Evolutionary conservation across 2,329 filamentous ascomycete species (phyloP), one percentile per base, ranked within the genome.

Genomic region (Purpureocillium takamizusanense): DNA sequence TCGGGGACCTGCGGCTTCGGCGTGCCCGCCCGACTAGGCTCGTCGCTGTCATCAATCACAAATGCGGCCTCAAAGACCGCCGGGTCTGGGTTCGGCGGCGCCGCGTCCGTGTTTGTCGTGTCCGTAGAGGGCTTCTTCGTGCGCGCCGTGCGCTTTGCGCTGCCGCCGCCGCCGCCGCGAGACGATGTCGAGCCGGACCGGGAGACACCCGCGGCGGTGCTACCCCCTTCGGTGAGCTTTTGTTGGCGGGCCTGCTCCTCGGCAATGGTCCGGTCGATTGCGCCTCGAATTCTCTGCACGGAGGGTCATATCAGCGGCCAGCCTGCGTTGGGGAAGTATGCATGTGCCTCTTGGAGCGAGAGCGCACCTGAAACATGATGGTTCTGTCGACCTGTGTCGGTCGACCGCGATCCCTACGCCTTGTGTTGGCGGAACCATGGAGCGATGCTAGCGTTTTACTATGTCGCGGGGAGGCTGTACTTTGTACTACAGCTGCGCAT

Each of bases 21-120:
- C 4, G 83, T 84, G 0, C 60, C 70, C 25, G 74, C 64, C 41
- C 79, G 71, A 47, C 76, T 83, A 3, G 72, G 69, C 4, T 76
- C 74, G 41, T 89, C 86, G 53, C 85, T 81, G 45, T 94, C 88
- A 40, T 90, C 89, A 49, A 95, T 81, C 12, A 86, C 79, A 58
- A 95, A 94, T 31, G 87, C 85, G 1, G 79, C 77, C 56, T 94
- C 86, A 51, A 94, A 94, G 42, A 95, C 84, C 28, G 85, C 80
- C 21, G 90, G 89, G 59, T 95, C 89, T 2, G 86, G 83, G 31
- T 81, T 77, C 11, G 49, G 46, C 3, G 64, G 50, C 4, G 62
- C 50, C 14, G 59, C 56, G 38, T 72, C 67, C 43, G 56, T 58
- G 38, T 72, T 67, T 43, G 56, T 59, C 43, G 51, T 47, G 41